Evolutionary conservation across 192 early-diverging fungal species (phyloP), one percentile per base, ranked within the genome.

Genomic region (Chytriomyces hyalinus): DNA sequence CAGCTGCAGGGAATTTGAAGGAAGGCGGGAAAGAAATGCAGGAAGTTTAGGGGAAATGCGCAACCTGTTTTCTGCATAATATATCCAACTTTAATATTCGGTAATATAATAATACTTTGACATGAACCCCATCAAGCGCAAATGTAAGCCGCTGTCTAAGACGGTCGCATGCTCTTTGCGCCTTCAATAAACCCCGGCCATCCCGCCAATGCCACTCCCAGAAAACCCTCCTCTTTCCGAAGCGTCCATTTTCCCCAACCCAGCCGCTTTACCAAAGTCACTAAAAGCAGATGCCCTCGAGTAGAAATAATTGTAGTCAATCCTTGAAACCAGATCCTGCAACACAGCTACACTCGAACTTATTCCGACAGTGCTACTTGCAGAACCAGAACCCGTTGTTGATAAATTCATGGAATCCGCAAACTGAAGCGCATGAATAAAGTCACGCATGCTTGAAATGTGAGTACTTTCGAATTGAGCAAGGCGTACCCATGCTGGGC

Each of bases 281-380:
- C 51, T 28, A 26, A 9, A 11, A 60, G 53, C 48, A 36, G 53
- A 76, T 10, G 26, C 53, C 36, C 78, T 45, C 8, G 87, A 80
- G 80, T 94, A 97, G 48, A 87, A 94, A 67, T 84, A 80, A 76
- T 94, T 95, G 65, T 89, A 94, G 64, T 95, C 94, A 72, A 93
- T 77, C 51, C 90, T 72, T 6, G 90, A 85, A 17, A 92, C 89
- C 24, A 94, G 70, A 69, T 86, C 87, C 46, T 87, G 66, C 71
- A 92, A 91, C 62, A 87, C 85, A 7, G 88, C 80, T 9, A 89
- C 86, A 73, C 28, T 13, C 22, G 22, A 11, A 3, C 6, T 11
- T 15, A 13, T 44, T 28, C 50, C 70, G 0, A 22, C 74, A 24
- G 50, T 15, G 13, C 17, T 11, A 2, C 43, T 65, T 20, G 73